Evolutionary conservation across 1,284 basidiomycete species (phyloP), one percentile per base, ranked within the genome.

Genomic region (Microbotryum intermedium): DNA sequence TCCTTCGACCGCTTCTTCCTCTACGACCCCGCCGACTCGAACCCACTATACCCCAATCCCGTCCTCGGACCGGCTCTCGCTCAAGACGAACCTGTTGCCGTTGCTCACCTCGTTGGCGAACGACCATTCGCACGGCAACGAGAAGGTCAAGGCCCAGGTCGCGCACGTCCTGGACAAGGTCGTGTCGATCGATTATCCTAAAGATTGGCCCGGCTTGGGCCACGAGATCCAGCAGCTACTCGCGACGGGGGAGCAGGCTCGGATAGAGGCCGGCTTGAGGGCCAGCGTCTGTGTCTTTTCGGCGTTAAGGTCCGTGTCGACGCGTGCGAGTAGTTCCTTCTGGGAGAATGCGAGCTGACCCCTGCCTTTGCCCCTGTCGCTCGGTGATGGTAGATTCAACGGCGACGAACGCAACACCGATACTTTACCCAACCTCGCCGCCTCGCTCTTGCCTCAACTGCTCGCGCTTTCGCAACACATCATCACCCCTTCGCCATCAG

Each of bases 261-360:
- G 88, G 64, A 85, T 90, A 4, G 83, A 84, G 59, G 88, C 87
- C 4, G 89, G 88, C 43, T 84, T 86, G 68, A 77, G 88, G 11
- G 85, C 85, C 0, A 75, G 84, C 11, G 77, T 90, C 44, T 87
- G 90, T 74, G 80, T 84, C 69, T 80, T 88, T 59, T 80, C 84
- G 62, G 84, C 86, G 2, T 89, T 88, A 72, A 76, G 82, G 82
- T 82, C 59, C 20, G 62, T 60, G 13, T 18, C 55, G 16, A 10
- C 13, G 43, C 48, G 0, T 23, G 13, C 53, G 39, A 50, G 11
- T 45, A 44, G 39, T 49, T 20, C n/a, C 44, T 39, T 45, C 10
- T 23, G 7, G 50, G 18, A 30, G 39, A 26, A 30, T 18, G 6
- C 50, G 50, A 16, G 8, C 43, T 46, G 16, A 51, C 44, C 10